A percentile compares a stretch with the other conserved stretches of the same genome.
Conservation (phyloP, 441 rosid species). For the Breynia disticha region DNA sequence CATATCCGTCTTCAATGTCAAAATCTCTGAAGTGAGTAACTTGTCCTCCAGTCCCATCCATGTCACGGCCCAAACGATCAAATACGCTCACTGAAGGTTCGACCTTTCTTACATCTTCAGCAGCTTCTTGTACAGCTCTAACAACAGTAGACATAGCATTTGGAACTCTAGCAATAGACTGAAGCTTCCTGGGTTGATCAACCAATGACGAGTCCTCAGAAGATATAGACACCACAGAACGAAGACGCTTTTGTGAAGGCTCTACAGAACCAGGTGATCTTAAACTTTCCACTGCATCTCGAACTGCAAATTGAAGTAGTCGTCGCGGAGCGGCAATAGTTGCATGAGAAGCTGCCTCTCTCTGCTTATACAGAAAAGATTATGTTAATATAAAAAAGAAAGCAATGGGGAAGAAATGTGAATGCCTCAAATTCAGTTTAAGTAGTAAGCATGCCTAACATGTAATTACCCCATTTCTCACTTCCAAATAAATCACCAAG, state of each 20-base stretch:
- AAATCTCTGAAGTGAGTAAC: slow-evolving; percentile 26
- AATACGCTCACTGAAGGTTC: slow-evolving; percentile 72
- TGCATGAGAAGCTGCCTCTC: slow-evolving; percentile 44
- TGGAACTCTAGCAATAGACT: slow-evolving; percentile 58
- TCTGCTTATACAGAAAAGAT: slow-evolving; percentile 28
- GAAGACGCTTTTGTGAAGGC: slow-evolving; percentile 66
- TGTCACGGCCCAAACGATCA: slow-evolving; percentile 64
- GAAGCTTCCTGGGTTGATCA: slow-evolving; percentile 48
- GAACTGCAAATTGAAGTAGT: slow-evolving; percentile 87
- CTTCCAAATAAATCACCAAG: too few species aligned
- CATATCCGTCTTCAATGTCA: slow-evolving; percentile 34
- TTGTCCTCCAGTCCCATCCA: slow-evolving; percentile 25
- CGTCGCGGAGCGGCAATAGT: slow-evolving; percentile 67
- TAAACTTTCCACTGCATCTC: slow-evolving; percentile 79
- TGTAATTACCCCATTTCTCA: too few species aligned
- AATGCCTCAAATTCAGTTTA: not conserved
- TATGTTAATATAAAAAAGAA: slow-evolving; percentile 6
- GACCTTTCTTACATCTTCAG: slow-evolving; percentile 59
- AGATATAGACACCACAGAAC: slow-evolving; percentile 74
- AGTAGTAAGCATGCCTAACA: too few species aligned
- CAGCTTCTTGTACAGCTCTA: slow-evolving; percentile 88
- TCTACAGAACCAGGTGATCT: slow-evolving; percentile 38
- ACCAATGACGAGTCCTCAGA: slow-evolving; percentile 33
- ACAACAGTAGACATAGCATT: slow-evolving; percentile 67
- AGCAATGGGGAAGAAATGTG: slow-evolving; percentile 1